Evolutionary conservation across 768 basidiomycete genomes (phyloP), one percentile per base, ranked within the genome.

Genomic region (Ramaria rubella): DNA sequence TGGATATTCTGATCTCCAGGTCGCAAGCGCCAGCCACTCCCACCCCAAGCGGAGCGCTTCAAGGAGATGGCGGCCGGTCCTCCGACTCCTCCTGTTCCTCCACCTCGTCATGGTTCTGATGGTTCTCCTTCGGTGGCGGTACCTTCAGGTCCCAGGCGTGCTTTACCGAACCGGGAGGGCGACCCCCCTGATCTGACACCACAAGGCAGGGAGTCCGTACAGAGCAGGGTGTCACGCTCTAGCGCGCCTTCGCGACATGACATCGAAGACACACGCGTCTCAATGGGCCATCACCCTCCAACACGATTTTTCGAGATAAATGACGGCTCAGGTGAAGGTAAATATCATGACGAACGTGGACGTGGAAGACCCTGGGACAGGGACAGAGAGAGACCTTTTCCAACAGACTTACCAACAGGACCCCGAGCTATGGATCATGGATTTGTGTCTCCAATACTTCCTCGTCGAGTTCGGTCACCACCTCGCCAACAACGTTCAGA

Each of bases 11-110:
- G 31, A n/a, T 51, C 19, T 50, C 53, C 65, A 75, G 72, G 69
- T 65, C 75, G 70, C 15, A 73, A 68, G 59, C 69, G 79, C 52
- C 63, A 59, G 1, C 79, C 78, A 0, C 66, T 81, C 11, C 77
- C 77, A 2, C 73, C 78, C 11, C 79, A 81, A 63, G 60, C 63
- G 4, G 63, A 67, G 19, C 69, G 70, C 6, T 79, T 75, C 57
- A 70, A 67, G 15, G 70, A 70, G 50, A 60, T 58, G 30, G 23
- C 60, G 42, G 65, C 63, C 26, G 43, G 38, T 15, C 45, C 46
- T 15, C 36, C 64, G 61, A 55, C 48, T 52, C 59, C 3, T 30
- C 58, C 33, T 8, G 15, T 49, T n/a, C 44, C 53, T 4, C 44
- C 45, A 7, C 29, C 43, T 31, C 27, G 55, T 17, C 27, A 51